A percentile compares a stretch with the other conserved stretches of the same genome.
Evolutionary conservation across 2,329 filamentous ascomycete genomes (phyloP).

Genomic region (Fusarium praegraminearum): DNA sequence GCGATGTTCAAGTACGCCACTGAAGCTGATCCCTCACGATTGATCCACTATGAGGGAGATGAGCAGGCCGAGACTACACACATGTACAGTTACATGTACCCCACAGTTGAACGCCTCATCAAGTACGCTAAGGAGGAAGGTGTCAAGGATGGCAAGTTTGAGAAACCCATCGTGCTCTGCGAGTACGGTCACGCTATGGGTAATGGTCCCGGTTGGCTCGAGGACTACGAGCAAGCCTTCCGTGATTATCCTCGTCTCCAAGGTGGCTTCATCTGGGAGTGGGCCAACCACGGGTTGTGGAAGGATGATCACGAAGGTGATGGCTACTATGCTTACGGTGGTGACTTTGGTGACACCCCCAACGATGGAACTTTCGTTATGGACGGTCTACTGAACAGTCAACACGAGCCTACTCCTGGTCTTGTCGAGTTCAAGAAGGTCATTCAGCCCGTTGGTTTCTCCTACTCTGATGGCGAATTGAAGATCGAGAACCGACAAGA

Average conservation of each 20-base stretch:
- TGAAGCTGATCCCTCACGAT: conserved; percentile 66
- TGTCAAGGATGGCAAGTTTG: conserved; percentile 58
- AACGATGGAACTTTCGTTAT: conserved; percentile 73
- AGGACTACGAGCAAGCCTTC: conserved; percentile 76
- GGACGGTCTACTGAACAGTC: conserved; percentile 67
- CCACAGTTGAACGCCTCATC: conserved; percentile 63
- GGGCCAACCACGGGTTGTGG: conserved; percentile 71
- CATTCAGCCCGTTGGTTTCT: conserved; percentile 65
- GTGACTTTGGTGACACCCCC: conserved; percentile 71
- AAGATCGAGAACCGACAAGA: conserved; percentile 63
- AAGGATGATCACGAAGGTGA: conserved; percentile 58
- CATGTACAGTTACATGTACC: conserved; percentile 77
- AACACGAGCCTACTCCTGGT: conserved; percentile 68
- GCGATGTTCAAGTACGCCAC: conserved; percentile 76
- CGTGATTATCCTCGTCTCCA: conserved; percentile 70
- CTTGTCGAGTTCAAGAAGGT: conserved; percentile 68
- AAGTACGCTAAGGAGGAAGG: conserved; percentile 59
- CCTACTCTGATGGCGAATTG: conserved; percentile 53
- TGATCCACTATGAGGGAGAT: conserved; percentile 77
- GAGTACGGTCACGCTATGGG: conserved; percentile 77
- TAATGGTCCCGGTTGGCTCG: conserved; percentile 76
- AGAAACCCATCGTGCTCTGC: conserved; percentile 70
- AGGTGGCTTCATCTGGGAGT: conserved; percentile 76
- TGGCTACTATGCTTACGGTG: conserved; percentile 70
- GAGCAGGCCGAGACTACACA: conserved; percentile 69